Conservation (phyloP, 2,329 filamentous ascomycete genomes). For the Diaporthe sp. region DNA sequence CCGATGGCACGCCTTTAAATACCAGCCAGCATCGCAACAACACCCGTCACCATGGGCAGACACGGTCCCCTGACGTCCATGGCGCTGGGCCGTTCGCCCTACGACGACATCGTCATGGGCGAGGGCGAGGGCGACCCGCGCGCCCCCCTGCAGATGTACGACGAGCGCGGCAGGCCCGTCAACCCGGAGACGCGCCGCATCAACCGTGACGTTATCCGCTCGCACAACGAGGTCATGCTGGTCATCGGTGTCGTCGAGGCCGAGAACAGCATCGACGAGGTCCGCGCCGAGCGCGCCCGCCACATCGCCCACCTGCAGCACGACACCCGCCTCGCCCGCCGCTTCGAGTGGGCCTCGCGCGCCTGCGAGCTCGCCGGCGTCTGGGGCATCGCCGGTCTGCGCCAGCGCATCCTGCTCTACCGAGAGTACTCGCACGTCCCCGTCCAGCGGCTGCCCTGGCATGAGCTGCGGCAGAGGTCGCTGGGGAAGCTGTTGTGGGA, state of each 20-base stretch:
- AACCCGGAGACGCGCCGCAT: constrained; percentile 65
- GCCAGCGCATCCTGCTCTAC: constrained; percentile 67
- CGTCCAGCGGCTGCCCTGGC: constrained; percentile 55
- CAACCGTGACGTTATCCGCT: constrained; percentile 67
- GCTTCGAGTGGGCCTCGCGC: constrained; percentile 48
- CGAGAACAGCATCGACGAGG: constrained; percentile 55
- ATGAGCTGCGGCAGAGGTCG: constrained; percentile 48
- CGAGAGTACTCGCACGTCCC: constrained; percentile 59
- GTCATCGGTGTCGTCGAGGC: constrained; percentile 72
- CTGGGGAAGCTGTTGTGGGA: constrained; percentile 46
- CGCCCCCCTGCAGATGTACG: constrained; percentile 60
- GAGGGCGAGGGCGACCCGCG: constrained; percentile 54
- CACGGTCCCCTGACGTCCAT: constrained; percentile 67
- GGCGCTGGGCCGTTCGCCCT: constrained; percentile 69
- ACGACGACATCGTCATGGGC: constrained; percentile 66
- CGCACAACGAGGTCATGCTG: constrained; percentile 72
- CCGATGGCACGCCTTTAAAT: not conserved
- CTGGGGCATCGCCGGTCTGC: constrained; percentile 64
- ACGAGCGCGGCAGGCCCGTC: constrained; percentile 65
- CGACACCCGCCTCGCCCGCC: constrained; percentile 58
- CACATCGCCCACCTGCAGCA: constrained; percentile 57
- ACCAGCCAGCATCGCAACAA: not conserved
- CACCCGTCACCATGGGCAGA: constrained; percentile 57
- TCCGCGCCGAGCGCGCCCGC: constrained; percentile 49
- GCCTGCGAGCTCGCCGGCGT: constrained; percentile 54